Conservation (phyloP, 352 stramenopile species). For the Albugo laibachii region DNA sequence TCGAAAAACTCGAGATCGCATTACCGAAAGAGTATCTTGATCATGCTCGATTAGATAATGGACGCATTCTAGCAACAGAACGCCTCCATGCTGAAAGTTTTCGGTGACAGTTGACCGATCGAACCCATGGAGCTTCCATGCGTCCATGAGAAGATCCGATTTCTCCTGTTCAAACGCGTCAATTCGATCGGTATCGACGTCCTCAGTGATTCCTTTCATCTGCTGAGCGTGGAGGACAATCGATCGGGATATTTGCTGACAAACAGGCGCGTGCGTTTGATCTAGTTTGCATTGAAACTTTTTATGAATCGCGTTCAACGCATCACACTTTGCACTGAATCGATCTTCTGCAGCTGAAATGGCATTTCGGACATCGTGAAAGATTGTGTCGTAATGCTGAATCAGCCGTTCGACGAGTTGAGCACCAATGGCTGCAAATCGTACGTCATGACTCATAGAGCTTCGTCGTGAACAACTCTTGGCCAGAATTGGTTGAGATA, state of each 20-base stretch:
- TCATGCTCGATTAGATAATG: constrained; percentile 48
- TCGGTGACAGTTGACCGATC: constrained; percentile 31
- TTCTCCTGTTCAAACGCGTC: background rate
- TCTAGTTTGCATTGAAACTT: background rate
- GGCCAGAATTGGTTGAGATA: constrained; percentile 5
- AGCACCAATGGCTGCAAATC: constrained; percentile 46
- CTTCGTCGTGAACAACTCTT: constrained; percentile 11
- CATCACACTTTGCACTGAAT: background rate
- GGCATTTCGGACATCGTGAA: constrained; percentile 41
- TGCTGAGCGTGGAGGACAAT: background rate
- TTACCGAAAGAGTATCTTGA: background rate
- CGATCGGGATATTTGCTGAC: background rate
- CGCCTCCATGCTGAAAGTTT: constrained; percentile 65
- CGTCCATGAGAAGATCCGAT: constrained; percentile 13
- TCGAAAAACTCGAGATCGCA: background rate
- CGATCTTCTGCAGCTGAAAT: constrained; percentile 32
- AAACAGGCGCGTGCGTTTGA: background rate
- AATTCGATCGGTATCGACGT: background rate
- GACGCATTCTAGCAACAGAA: constrained; percentile 39
- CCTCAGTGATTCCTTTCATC: background rate
- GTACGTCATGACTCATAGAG: constrained; percentile 46
- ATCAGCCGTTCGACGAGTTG: constrained; percentile 69
- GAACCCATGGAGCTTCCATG: constrained; percentile 64
- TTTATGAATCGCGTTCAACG: too few species aligned
- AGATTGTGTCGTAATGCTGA: constrained; percentile 49